A percentile compares a stretch with the other conserved stretches of the same genome.
These are phyloP conservation scores for Hymenoscyphus salicellus DNA, from an alignment of 2,329 filamentous ascomycete genomes.

Conservation along the genomic window DNA sequence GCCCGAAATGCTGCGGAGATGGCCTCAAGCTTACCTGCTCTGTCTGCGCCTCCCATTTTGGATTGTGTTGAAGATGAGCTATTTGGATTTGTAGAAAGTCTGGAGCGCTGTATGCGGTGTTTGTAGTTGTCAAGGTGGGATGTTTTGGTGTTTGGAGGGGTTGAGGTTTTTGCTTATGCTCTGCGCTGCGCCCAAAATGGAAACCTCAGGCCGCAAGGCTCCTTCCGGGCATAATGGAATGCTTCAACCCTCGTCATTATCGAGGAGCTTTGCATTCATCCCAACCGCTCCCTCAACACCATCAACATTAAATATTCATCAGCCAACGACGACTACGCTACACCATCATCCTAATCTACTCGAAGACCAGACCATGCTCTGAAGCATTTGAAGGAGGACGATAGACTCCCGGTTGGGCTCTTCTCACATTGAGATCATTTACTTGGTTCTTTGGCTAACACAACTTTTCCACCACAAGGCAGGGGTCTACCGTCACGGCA, in stretches of 20 bases:
- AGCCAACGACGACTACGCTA: background rate
- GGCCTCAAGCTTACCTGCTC: conserved; percentile 53
- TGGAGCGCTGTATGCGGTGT: conserved; percentile 2
- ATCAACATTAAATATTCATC: background rate
- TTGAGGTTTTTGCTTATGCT: conserved; percentile 4
- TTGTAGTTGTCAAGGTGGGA: conserved; percentile 12
- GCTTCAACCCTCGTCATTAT: background rate
- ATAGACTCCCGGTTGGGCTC: conserved; percentile 40
- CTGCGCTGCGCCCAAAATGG: too few species aligned
- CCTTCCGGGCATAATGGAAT: too few species aligned
- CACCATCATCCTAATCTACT: conserved; percentile 3
- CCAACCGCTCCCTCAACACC: background rate
- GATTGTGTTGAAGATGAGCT: conserved; percentile 40
- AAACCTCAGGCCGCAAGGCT: too few species aligned
- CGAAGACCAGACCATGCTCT: conserved; percentile 29
- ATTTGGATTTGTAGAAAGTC: background rate
- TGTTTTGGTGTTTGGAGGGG: conserved; percentile 22
- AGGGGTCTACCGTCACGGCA: conserved; percentile 34
- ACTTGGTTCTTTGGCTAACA: conserved; percentile 39
- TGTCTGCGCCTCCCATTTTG: conserved; percentile 64
- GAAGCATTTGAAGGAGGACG: conserved; percentile 33
- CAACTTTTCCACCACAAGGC: conserved; percentile 32
- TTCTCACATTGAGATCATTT: conserved; percentile 37
- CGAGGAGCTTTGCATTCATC: background rate
- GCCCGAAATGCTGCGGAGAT: background rate